A percentile compares a stretch with the other conserved stretches of the same genome.
Evolutionary conservation across 805 yeast species (phyloP).

Genomic region (Yamadazyma akitaensis): DNA sequence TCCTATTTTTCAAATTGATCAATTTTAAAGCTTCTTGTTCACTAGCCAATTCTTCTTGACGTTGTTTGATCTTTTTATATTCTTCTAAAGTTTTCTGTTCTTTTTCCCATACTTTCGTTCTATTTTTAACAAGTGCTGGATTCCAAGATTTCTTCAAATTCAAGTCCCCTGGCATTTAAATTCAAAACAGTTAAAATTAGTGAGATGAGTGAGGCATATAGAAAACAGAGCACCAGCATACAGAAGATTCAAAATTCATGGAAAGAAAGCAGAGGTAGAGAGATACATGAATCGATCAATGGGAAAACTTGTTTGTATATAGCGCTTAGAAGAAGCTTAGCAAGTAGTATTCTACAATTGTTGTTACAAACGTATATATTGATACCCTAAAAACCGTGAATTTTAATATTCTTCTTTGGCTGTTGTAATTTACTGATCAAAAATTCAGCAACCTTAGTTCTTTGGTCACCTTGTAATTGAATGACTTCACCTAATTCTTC

Average conservation of each 20-base stretch:
- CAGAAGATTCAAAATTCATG: background rate
- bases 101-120: conserved; percentile 75
- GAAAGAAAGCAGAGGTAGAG: too few relatives aligned
- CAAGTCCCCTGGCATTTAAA: conserved; percentile 64
- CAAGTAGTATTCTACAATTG: background rate
- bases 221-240: background rate
- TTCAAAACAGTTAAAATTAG: too few relatives aligned
- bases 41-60: conserved; percentile 59
- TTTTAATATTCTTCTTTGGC: conserved; percentile 94
- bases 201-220: too few relatives aligned
- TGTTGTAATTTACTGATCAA: conserved; percentile 81
- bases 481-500: conserved; percentile 94
- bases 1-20: conserved; percentile 42
- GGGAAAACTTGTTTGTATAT: too few relatives aligned
- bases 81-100: conserved; percentile 80
- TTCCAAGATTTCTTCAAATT: conserved; percentile 96
- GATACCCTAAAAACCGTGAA: conserved; percentile 67
- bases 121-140: conserved; percentile 82
- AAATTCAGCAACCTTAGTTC: conserved; percentile 93
- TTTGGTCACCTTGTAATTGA: conserved; percentile 98
- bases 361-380: background rate
- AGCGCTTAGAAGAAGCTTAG: too few relatives aligned
- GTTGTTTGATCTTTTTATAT: conserved; percentile 57
- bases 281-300: too few relatives aligned
- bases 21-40: conserved; percentile 62